These are phyloP conservation scores for Byssothecium circinans DNA, from an alignment of 2,329 filamentous ascomycete genomes.

Conservation along the genomic window DNA sequence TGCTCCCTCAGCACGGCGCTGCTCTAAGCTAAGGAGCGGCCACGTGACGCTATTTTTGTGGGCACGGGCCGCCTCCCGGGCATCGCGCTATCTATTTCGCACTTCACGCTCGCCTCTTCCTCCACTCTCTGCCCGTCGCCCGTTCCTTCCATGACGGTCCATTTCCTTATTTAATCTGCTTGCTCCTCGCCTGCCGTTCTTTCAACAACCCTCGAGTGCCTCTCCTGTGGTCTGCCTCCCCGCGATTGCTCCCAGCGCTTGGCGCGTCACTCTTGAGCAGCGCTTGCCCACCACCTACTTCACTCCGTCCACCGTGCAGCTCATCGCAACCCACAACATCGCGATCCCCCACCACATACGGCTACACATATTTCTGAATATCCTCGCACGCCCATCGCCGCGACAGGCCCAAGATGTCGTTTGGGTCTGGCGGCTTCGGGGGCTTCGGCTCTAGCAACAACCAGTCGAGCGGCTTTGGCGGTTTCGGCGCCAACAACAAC, in stretches of 20 bases:
- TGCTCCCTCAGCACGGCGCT: background rate
- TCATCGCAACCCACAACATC: slow-evolving; percentile 20
- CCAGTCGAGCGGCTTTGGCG: slow-evolving; percentile 39
- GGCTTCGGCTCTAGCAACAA: slow-evolving; percentile 50
- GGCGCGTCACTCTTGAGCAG: slow-evolving; percentile 28
- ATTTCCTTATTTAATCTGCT: slow-evolving; percentile 35
- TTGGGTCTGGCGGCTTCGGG: slow-evolving; percentile 54
- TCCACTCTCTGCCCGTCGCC: slow-evolving; percentile 13
- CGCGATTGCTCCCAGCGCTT: slow-evolving; percentile 18
- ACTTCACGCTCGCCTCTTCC: slow-evolving; percentile 7
- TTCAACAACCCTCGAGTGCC: slow-evolving; percentile 9
- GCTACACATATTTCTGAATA: slow-evolving; percentile 16
- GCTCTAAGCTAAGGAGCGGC: slow-evolving; percentile 1
- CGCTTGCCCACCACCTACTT: slow-evolving; percentile 30
- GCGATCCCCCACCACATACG: slow-evolving; percentile 23
- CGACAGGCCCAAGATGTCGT: slow-evolving; percentile 45
- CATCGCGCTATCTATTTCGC: too few species aligned
- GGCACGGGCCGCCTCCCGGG: background rate
- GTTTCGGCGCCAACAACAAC: slow-evolving; percentile 46
- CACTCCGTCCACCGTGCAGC: slow-evolving; percentile 16
- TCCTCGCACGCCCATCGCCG: slow-evolving; percentile 24
- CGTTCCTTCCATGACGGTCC: slow-evolving; percentile 32
- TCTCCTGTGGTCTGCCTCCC: slow-evolving; percentile 7
- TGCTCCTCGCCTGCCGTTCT: slow-evolving; percentile 23
- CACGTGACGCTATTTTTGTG: slow-evolving; percentile 19